phyloP scores from a whole-genome alignment of 1,284 basidiomycete genomes.

The Pholiota adiposa region DNA sequence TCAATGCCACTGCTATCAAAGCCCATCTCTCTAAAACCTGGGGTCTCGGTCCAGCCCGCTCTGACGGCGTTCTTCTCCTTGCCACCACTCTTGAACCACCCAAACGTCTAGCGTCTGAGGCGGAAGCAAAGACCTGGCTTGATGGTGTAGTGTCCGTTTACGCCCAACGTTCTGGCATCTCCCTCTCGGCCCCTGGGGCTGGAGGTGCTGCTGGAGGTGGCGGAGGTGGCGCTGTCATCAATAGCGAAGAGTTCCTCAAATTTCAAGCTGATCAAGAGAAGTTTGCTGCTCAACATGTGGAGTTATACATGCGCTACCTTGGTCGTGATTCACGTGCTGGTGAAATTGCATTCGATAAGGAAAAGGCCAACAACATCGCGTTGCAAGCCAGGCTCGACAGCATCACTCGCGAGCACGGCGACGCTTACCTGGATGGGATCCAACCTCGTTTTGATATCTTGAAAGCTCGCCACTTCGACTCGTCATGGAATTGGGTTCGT shows the following conservation, averaged over 20 bases:
- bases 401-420: constrained; percentile 90
- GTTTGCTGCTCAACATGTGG: constrained; percentile 92
- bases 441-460: constrained; percentile 92
- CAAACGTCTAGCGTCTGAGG: constrained; percentile 91
- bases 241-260: constrained; percentile 97
- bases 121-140: constrained; percentile 93
- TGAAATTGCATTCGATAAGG: constrained; percentile 86
- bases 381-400: constrained; percentile 90
- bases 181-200: constrained; percentile 71
- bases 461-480: constrained; percentile 98
- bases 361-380: constrained; percentile 73
- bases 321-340: constrained; percentile 92
- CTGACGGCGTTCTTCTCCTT: constrained; percentile 91
- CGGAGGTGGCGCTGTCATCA: constrained; percentile 85
- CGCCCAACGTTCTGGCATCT: constrained; percentile 87
- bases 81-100: constrained; percentile 92
- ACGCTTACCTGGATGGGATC: constrained; percentile 93
- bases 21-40: constrained; percentile 87
- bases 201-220: constrained; percentile 65
- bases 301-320: constrained; percentile 96
- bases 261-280: constrained; percentile 94
- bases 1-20: constrained; percentile 95
- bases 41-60: constrained; percentile 90
- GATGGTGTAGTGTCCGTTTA: constrained; percentile 87
- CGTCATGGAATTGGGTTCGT: constrained; percentile 99